Evolutionary conservation across 192 early-diverging fungal genomes (phyloP), one percentile per base, ranked within the genome.

Genomic region (Rhizophlyctis rosea): DNA sequence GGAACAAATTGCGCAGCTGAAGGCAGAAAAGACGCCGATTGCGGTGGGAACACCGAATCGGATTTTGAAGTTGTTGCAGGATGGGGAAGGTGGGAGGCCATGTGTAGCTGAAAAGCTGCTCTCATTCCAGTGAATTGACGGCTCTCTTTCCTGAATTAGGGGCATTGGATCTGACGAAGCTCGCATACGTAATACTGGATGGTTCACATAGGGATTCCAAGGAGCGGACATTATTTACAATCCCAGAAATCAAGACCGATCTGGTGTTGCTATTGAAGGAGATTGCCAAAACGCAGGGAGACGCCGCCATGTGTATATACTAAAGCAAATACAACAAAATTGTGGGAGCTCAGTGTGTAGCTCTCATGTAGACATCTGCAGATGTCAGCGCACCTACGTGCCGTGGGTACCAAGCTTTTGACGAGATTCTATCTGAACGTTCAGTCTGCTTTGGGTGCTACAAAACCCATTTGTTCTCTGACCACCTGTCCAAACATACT

Each of bases 21-120:
- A 76, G 27, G 72, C 74, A 7, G 67, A 79, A 0, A 47, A 65
- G 0, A 72, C 83, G 47, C 83, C 83, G 59, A 66, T 91, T 39
- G 86, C 72, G 24, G 86, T 91, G 1, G 90, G 90, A 9, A 89
- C 90, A 4, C 82, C 90, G 13, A 78, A 78, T 59, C 75, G 90
- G 21, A 56, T 91, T 5, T 62, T 72, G 16, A 85, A 85, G 55
- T 62, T 91, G 48, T 54, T 89, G 16, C 67, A 77, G 21, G 70
- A 76, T 67, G 86, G 77, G 72, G 62, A 64, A 70, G 64, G 54
- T 69, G 32, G 13, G n/a, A 44, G 39, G 39, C 18, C 18, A 44
- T 44, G 7, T 44, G 7, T 44, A n/a, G n/a, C 13, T 64, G 14
- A 18, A 2, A 65, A 25, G n/a, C n/a, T n/a, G n/a, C n/a, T n/a